Evolutionary conservation across 176 grass and related monocot genomes (phyloP).

Genomic region (Chloris gayana): DNA sequence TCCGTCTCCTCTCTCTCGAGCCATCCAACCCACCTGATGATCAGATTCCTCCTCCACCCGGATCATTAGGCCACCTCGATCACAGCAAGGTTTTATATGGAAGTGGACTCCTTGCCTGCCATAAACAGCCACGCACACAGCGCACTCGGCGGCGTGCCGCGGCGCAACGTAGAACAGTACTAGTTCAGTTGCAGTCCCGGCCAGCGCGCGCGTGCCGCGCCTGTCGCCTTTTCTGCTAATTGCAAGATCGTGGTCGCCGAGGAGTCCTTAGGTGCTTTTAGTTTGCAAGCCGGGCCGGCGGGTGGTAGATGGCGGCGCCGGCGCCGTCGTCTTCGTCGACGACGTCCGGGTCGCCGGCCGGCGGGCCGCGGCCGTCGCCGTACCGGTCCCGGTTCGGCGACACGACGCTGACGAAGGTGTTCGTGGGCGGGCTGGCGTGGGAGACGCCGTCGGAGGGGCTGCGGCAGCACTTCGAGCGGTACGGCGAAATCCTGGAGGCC

Average conservation of each 20-base stretch:
- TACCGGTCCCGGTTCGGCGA: conserved; percentile 84
- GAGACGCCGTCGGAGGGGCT: conserved; percentile 84
- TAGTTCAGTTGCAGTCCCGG: neutral
- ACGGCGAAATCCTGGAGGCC: conserved; percentile 97
- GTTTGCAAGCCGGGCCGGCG: neutral
- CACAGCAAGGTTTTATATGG: conserved; percentile 28
- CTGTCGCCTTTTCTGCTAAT: neutral
- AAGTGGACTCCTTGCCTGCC: neutral
- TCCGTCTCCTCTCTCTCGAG: conserved; percentile 1
- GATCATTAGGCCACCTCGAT: conserved; percentile 49
- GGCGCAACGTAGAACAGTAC: neutral
- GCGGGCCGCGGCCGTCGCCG: neutral
- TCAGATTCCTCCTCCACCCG: conserved; percentile 32
- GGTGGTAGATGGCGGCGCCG: conserved; percentile 28
- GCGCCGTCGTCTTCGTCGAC: conserved; percentile 26
- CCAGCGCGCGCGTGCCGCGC: neutral
- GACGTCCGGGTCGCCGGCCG: conserved; percentile 44
- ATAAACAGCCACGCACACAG: neutral
- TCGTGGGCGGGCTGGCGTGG: conserved; percentile 97
- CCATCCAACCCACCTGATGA: conserved; percentile 6
- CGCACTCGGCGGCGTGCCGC: conserved; percentile 19
- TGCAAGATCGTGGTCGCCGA: neutral
- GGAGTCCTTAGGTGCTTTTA: neutral
- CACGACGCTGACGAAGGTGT: conserved; percentile 95
- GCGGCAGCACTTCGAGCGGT: conserved; percentile 84